These are phyloP conservation scores for Aspergillus glaucus DNA, from an alignment of 2,329 filamentous ascomycete genomes.

Conservation along the genomic window DNA sequence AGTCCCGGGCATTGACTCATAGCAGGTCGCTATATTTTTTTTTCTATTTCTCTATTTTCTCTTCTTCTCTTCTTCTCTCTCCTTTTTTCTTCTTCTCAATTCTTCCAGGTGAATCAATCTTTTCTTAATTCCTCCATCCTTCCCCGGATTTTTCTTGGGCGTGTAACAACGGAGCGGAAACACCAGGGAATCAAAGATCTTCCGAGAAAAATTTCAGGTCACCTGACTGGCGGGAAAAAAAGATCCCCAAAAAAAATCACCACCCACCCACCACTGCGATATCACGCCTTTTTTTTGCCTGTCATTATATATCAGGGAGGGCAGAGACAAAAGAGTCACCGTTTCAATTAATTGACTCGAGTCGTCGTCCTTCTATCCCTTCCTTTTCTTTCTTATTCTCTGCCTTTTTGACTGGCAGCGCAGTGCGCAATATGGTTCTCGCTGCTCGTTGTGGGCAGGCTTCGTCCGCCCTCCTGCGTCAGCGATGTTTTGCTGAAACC, in stretches of 20 bases:
- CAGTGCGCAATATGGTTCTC: slow-evolving; percentile 42
- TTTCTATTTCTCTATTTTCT: slow-evolving; percentile 1
- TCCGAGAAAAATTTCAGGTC: not conserved
- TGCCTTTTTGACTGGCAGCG: slow-evolving; percentile 7
- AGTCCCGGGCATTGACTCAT: slow-evolving; percentile 23
- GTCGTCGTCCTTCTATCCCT: slow-evolving; percentile 2
- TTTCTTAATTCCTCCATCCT: slow-evolving; percentile 1
- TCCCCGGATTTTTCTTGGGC: slow-evolving; percentile 6
- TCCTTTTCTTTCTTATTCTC: slow-evolving; percentile 5
- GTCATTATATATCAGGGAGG: not conserved
- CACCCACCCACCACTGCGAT: not conserved
- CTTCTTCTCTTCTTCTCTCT: slow-evolving; percentile 9
- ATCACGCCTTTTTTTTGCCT: not conserved
- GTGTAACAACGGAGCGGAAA: slow-evolving; percentile 18
- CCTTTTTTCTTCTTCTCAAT: slow-evolving; percentile 2
- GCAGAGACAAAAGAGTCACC: slow-evolving; percentile 5
- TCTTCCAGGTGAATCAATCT: not conserved
- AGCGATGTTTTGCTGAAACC: slow-evolving; percentile 36
- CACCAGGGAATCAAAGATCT: slow-evolving; percentile 7
- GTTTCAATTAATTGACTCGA: slow-evolving; percentile 12
- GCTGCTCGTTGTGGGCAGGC: slow-evolving; percentile 41
- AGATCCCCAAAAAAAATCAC: not conserved
- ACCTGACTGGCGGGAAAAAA: slow-evolving; percentile 3
- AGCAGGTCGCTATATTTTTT: slow-evolving; percentile 7
- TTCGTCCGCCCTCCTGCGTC: slow-evolving; percentile 35